Percentiles rank a stretch among this genome's conserved stretches.
These are phyloP conservation scores for Cicer chorassanicum DNA, from an alignment of 306 rosid genomes.

Conservation along the genomic window DNA sequence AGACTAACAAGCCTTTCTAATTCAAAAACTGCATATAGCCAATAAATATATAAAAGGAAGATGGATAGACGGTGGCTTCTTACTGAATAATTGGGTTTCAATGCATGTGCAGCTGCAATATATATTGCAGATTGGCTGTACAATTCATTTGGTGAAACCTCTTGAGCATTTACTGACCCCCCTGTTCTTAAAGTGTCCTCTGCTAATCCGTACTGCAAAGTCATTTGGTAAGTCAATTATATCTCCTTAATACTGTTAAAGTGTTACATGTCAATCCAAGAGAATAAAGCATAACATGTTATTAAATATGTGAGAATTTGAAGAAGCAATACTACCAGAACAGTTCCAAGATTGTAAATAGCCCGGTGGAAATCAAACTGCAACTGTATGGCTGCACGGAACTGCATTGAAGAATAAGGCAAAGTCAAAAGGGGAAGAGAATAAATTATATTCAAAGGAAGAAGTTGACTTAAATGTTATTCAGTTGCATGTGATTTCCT, in stretches of 20 bases:
- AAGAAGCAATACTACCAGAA: constrained; percentile 73
- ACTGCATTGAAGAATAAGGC: constrained; percentile 66
- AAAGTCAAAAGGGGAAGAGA: constrained; percentile 37
- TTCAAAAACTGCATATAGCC: constrained; percentile 35
- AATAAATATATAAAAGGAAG: constrained; percentile 33
- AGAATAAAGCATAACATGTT: constrained; percentile 30
- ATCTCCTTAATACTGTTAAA: constrained; percentile 30
- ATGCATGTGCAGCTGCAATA: constrained; percentile 98
- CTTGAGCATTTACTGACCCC: constrained; percentile 65
- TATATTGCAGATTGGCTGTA: constrained; percentile 99
- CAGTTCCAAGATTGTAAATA: constrained; percentile 98
- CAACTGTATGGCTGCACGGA: constrained; percentile 96
- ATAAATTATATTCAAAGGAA: constrained; percentile 15
- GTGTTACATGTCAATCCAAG: constrained; percentile 38
- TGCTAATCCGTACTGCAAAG: constrained; percentile 90
- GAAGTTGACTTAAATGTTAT: constrained; percentile 32
- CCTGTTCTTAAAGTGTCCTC: constrained; percentile 98
- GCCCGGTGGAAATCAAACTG: constrained; percentile 99
- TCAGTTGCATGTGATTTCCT: constrained; percentile 40
- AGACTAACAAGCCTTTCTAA: constrained; percentile 36
- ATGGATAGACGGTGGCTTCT: constrained; percentile 39
- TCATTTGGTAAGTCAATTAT: constrained; percentile 30
- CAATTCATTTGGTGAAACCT: constrained; percentile 87
- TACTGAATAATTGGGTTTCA: constrained; percentile 94
- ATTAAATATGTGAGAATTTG: constrained; percentile 37